These are phyloP conservation scores for Coriolopsis trogii DNA, from an alignment of 1,284 basidiomycete genomes.

Conservation along the genomic window DNA sequence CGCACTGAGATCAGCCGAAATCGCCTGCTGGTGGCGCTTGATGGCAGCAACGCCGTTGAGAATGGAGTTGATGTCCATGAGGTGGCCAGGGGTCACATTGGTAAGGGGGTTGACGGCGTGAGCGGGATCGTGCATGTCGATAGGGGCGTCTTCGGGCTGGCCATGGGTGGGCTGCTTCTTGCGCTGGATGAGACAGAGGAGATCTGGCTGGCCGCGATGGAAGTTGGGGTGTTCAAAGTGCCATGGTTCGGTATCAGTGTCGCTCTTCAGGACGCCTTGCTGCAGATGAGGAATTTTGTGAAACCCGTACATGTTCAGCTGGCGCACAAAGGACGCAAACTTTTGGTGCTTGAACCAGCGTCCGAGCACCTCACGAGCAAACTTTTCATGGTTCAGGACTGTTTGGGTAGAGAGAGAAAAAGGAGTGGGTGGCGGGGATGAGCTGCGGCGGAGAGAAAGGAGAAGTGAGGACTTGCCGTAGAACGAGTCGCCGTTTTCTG, in stretches of 20 bases:
- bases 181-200: conserved; percentile 87
- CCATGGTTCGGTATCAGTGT: conserved; percentile 87
- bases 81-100: conserved; percentile 46
- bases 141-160: conserved; percentile 28
- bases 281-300: conserved; percentile 96
- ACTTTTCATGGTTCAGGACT: conserved; percentile 94
- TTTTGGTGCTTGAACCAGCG: conserved; percentile 97
- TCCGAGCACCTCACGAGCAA: conserved; percentile 89
- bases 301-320: conserved; percentile 98
- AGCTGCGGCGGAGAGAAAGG: neutral
- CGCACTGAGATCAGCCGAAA: conserved; percentile 87
- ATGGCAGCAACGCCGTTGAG: conserved; percentile 87
- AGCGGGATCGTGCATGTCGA: conserved; percentile 31
- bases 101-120: conserved; percentile 24
- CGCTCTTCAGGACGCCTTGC: conserved; percentile 87
- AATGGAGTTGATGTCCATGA: conserved; percentile 77
- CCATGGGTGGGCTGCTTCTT: conserved; percentile 57
- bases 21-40: conserved; percentile 88
- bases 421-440: neutral
- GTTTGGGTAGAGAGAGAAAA: conserved; percentile 12
- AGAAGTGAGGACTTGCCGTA: conserved; percentile 33
- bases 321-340: conserved; percentile 92
- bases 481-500: conserved; percentile 80
- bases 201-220: conserved; percentile 86
- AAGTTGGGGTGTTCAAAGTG: conserved; percentile 94